Conservation (phyloP, 805 yeast species). For the Ogataea corticis region DNA sequence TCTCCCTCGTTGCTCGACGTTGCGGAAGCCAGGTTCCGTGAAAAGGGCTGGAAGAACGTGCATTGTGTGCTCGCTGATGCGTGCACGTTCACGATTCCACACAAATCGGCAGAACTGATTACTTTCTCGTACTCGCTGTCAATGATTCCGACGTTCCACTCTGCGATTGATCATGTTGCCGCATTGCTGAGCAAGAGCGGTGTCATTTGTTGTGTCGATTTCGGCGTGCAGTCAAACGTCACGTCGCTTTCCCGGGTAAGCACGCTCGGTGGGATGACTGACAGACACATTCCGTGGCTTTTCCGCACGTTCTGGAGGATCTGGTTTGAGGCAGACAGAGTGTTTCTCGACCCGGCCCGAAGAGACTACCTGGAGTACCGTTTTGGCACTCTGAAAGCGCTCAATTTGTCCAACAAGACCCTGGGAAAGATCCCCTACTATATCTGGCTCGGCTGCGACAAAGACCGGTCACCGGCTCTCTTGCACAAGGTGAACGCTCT, state of each 20-base stretch:
- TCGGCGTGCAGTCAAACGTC: slow-evolving; percentile 71
- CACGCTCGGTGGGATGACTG: slow-evolving; percentile 71
- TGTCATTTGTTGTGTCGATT: slow-evolving; percentile 70
- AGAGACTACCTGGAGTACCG: slow-evolving; percentile 81
- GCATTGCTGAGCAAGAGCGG: slow-evolving; percentile 56
- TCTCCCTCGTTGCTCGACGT: slow-evolving; percentile 76
- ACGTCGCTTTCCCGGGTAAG: slow-evolving; percentile 67
- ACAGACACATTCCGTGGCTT: slow-evolving; percentile 76
- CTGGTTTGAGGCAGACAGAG: slow-evolving; percentile 86
- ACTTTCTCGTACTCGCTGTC: slow-evolving; percentile 81
- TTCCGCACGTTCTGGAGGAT: slow-evolving; percentile 80
- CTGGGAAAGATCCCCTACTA: slow-evolving; percentile 81
- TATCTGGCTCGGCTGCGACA: slow-evolving; percentile 79
- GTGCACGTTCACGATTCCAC: slow-evolving; percentile 59
- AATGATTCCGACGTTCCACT: slow-evolving; percentile 82
- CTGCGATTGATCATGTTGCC: slow-evolving; percentile 70
- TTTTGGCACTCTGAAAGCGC: slow-evolving; percentile 77
- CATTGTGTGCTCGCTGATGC: slow-evolving; percentile 75
- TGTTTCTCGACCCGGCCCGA: slow-evolving; percentile 75
- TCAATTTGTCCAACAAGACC: slow-evolving; percentile 62
- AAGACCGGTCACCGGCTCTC: slow-evolving; percentile 50
- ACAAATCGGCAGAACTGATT: slow-evolving; percentile 60
- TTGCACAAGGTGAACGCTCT: slow-evolving; percentile 60
- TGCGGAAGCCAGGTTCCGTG: slow-evolving; percentile 58
- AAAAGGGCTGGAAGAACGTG: slow-evolving; percentile 56